Evolutionary conservation across 345 rosid genomes (phyloP).

Genomic region (Citrus cavaleriei): DNA sequence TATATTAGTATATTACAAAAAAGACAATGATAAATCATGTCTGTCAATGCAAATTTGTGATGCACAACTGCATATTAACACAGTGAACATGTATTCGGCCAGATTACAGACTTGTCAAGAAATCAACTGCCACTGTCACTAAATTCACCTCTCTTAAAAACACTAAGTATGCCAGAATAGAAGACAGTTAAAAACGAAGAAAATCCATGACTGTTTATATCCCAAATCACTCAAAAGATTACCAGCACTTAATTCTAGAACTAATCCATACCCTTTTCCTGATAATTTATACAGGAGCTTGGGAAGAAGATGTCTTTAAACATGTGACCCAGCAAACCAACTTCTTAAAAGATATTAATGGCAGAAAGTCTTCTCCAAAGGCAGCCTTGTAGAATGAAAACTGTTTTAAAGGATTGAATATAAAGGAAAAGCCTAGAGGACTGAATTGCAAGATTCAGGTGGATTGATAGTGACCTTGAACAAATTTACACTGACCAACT

Average conservation of each 20-base stretch:
- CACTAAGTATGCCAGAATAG: background rate
- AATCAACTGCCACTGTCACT: background rate
- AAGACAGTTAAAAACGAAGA: background rate
- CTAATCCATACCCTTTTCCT: background rate
- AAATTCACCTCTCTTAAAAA: background rate
- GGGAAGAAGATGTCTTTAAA: background rate
- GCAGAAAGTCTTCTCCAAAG: background rate
- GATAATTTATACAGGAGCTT: background rate
- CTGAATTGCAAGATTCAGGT: background rate
- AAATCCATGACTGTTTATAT: background rate
- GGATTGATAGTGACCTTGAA: background rate
- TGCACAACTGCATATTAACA: background rate
- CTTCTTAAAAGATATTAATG: background rate
- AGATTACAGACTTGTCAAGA: background rate
- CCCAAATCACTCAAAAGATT: background rate
- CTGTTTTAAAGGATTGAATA: background rate
- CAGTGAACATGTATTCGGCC: background rate
- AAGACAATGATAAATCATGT: background rate
- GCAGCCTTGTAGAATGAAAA: background rate
- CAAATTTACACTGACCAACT: background rate
- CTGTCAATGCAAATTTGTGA: background rate
- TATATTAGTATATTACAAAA: too few species aligned
- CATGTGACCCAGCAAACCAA: background rate
- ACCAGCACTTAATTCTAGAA: background rate
- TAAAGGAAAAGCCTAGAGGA: background rate